phyloP scores from a whole-genome alignment of 2,329 filamentous ascomycete species.

The Stagonosporopsis cucurbitacearum region DNA sequence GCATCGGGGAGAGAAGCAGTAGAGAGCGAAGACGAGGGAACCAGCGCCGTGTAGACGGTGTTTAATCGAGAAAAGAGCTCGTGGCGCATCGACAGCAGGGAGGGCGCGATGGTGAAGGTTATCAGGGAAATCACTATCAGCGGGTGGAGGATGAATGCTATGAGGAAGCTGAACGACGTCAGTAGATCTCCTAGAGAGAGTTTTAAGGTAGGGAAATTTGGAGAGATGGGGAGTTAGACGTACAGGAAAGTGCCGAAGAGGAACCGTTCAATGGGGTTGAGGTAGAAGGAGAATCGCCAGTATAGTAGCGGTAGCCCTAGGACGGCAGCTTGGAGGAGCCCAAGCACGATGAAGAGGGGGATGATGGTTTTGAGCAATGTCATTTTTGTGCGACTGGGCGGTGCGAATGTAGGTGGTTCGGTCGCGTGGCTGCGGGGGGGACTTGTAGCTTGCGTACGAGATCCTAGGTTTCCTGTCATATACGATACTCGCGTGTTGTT shows the following conservation, averaged over 20 bases:
- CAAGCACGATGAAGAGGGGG: slow-evolving; percentile 1
- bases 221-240: not conserved
- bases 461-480: not conserved
- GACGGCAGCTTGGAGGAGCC: slow-evolving; percentile 1
- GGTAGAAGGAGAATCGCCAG: not conserved
- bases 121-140: slow-evolving; percentile 2
- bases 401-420: too few relatives aligned
- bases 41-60: not conserved
- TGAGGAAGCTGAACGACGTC: not conserved
- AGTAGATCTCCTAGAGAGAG: not conserved
- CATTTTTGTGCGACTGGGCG: not conserved
- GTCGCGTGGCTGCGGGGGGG: not conserved
- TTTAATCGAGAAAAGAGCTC: not conserved
- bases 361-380: not conserved
- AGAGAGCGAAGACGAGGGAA: not conserved
- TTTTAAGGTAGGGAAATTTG: too few relatives aligned
- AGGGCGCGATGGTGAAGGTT: slow-evolving; percentile 11
- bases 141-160: slow-evolving; percentile 3
- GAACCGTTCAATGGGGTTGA: not conserved
- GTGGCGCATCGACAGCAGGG: slow-evolving; percentile 1
- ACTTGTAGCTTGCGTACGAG: not conserved
- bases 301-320: slow-evolving; percentile 2
- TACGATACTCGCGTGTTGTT: not conserved
- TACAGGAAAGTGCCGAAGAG: not conserved
- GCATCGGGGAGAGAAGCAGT: not conserved